These are phyloP conservation scores for Colletotrichum scovillei DNA, from an alignment of 2,329 filamentous ascomycete species.

Conservation along the genomic window DNA sequence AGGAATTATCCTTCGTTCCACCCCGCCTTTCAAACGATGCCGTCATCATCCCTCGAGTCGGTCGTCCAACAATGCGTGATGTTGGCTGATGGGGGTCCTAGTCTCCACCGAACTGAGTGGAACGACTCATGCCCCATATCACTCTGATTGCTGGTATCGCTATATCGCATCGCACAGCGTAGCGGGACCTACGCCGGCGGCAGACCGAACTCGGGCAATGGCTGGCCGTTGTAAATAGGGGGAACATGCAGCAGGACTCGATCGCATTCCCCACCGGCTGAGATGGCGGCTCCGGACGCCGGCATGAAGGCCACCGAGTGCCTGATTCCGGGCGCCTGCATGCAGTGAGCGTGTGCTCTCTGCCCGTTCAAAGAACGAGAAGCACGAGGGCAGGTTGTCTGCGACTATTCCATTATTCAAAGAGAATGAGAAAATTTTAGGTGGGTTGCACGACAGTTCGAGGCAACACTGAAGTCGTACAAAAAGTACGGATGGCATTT, in stretches of 20 bases:
- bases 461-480: not conserved
- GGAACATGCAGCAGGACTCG: slow-evolving; percentile 29
- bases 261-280: slow-evolving; percentile 29
- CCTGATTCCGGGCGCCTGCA: slow-evolving; percentile 6
- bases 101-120: slow-evolving; percentile 23
- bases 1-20: slow-evolving; percentile 2
- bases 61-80: slow-evolving; percentile 6
- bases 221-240: not conserved
- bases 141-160: slow-evolving; percentile 14
- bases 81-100: not conserved
- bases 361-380: not conserved
- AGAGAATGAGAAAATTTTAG: not conserved
- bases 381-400: not conserved
- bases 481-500: slow-evolving; percentile 24
- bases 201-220: not conserved
- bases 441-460: slow-evolving; percentile 22
- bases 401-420: not conserved
- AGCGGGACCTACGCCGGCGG: slow-evolving; percentile 1
- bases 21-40: slow-evolving; percentile 29
- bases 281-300: slow-evolving; percentile 32
- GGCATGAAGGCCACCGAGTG: slow-evolving; percentile 10
- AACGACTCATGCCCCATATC: slow-evolving; percentile 9
- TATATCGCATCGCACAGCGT: not conserved
- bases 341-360: not conserved
- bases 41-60: slow-evolving; percentile 24